Base-by-base conservation (phyloP, 2,329 filamentous ascomycete species). In the Fusarium circinatum region DNA sequence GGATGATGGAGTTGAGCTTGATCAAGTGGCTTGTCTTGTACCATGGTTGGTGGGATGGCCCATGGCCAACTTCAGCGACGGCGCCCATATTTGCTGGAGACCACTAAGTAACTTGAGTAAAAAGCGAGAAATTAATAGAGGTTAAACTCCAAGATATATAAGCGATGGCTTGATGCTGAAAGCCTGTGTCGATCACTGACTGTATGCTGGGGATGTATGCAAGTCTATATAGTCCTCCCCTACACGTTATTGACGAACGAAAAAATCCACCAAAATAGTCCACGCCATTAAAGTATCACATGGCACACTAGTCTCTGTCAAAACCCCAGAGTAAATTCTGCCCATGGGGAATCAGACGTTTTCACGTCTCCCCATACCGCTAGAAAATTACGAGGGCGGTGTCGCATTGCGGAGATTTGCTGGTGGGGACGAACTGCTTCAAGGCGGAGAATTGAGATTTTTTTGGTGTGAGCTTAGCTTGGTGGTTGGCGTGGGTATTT, bases 271-370 rank as follows among this genome's bases (percentile, higher is more conserved):
- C 26, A 47, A n/a, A 30, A 12, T 24, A 34, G 38, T 55, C 48
- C 48, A 56, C 6, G 3, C 52, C 24, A 18, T 59, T 32, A 47
- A 28, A 3, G 26, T 39, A 3, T 62, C 60, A 62, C 60, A 62
- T 62, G 60, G 60, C 34, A 36, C 60, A 24, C 52, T 62, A 58
- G 5, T 9, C 39, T 52, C 34, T 63, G 36, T 26, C 59, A 48
- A 49, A 52, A 41, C 66, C 64, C 64, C 64, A 49, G 66, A 60
- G 26, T 55, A 34, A 44, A 20, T 36, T 6, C 39, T 65, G 47
- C 64, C 66, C 66, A 68, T 57, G 66, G 66, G 66, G 66, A 63
- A 69, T 69, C 49, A 57, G 38, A 62, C 66, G 64, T 68, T 68
- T 34, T 62, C 36, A 47, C 56, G 51, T 52, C 41, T 56, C 51